Conservation (phyloP, 768 basidiomycete genomes). For the Filobasidium wieringae region DNA sequence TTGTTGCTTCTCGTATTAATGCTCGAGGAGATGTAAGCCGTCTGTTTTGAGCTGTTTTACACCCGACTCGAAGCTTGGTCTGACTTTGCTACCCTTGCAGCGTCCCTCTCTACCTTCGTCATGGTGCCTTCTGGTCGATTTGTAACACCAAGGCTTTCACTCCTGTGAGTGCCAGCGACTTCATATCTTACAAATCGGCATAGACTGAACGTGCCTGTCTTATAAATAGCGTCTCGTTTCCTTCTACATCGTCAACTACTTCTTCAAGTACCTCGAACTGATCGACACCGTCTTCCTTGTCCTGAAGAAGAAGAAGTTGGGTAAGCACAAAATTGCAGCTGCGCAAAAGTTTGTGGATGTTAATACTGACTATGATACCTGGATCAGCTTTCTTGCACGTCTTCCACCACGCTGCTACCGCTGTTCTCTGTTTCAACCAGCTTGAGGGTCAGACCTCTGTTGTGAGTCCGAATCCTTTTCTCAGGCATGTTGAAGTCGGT, state of each 20-base stretch:
- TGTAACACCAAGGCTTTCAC: constrained; percentile 75
- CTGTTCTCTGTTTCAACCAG: constrained; percentile 85
- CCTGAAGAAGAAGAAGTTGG: constrained; percentile 94
- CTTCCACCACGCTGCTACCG: constrained; percentile 98
- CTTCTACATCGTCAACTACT: constrained; percentile 98
- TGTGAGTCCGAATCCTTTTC: constrained; percentile 46
- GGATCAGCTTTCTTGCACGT: constrained; percentile 84
- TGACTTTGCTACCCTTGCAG: constrained; percentile 19
- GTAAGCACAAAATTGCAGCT: constrained; percentile 43
- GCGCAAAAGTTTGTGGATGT: not conserved
- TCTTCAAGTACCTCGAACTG: constrained; percentile 94
- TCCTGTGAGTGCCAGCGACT: constrained; percentile 50
- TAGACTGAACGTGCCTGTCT: not conserved
- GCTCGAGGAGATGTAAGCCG: constrained; percentile 64
- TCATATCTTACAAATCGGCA: not conserved
- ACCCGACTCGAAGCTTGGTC: not conserved
- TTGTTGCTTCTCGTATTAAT: constrained; percentile 74
- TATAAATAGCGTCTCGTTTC: constrained; percentile 65
- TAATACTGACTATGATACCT: not conserved
- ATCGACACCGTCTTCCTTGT: constrained; percentile 94
- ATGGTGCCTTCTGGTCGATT: constrained; percentile 63
- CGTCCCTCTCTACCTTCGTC: constrained; percentile 59
- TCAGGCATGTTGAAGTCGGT: not conserved
- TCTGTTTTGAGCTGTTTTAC: not conserved
- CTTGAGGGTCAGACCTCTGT: constrained; percentile 88